Evolutionary conservation across 257 asterid species (phyloP).

Genomic region (Misopates orontium): DNA sequence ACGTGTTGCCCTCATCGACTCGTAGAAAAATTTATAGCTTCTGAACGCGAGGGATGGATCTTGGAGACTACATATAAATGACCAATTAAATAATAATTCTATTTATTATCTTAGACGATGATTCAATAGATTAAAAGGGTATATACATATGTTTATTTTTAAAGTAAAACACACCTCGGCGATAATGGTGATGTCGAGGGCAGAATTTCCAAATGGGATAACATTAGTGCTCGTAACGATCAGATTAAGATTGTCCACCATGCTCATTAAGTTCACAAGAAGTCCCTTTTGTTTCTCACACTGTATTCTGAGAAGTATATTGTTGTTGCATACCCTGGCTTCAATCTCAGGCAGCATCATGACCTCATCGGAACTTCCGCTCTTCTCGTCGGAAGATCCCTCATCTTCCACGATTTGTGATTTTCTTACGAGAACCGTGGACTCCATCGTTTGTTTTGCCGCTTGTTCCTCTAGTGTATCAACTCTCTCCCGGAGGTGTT

Average conservation of each 20-base stretch:
- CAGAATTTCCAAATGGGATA: slow-evolving; percentile 33
- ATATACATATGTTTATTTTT: too few species aligned
- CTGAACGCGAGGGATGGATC: too few species aligned
- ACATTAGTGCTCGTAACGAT: slow-evolving; percentile 36
- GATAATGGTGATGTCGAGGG: slow-evolving; percentile 40
- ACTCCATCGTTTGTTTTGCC: slow-evolving; percentile 6
- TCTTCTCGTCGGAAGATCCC: not conserved
- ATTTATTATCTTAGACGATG: too few species aligned
- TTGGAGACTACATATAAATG: too few species aligned
- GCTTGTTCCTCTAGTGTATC: slow-evolving; percentile 28
- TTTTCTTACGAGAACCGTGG: slow-evolving; percentile 15
- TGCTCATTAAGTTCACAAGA: slow-evolving; percentile 31
- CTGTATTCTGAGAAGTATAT: slow-evolving; percentile 35
- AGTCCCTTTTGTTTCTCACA: slow-evolving; percentile 45
- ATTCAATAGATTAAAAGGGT: too few species aligned
- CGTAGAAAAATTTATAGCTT: too few species aligned
- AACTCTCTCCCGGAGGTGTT: slow-evolving; percentile 30
- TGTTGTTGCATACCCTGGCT: slow-evolving; percentile 30
- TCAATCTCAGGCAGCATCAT: slow-evolving; percentile 34
- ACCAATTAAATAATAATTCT: too few species aligned
- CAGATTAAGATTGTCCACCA: slow-evolving; percentile 41
- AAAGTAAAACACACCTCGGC: slow-evolving; percentile 34
- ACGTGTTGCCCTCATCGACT: too few species aligned
- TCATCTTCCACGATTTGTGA: slow-evolving; percentile 18
- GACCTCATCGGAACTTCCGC: not conserved